Evolutionary conservation across 148 eudicot species (phyloP).

Genomic region (Linanthus parryae): DNA sequence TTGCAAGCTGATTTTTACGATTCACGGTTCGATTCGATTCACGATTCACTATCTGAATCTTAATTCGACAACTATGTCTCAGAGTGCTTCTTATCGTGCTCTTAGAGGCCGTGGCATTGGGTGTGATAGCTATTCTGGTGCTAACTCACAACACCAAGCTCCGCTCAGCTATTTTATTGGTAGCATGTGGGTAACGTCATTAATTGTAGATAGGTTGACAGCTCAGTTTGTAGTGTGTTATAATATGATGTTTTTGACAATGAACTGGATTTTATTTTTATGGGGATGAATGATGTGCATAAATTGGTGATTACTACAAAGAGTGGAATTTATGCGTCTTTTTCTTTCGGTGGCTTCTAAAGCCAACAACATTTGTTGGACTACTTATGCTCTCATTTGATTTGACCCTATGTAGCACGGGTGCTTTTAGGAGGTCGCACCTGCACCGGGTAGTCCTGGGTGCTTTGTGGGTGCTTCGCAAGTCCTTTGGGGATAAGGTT

Average conservation of each 20-base stretch:
- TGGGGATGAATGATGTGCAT: constrained; percentile 26
- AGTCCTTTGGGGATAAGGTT: too few relatives aligned
- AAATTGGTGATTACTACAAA: constrained; percentile 74
- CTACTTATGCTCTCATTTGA: constrained; percentile 56
- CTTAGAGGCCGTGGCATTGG: constrained; percentile 39
- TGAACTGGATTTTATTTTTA: background rate
- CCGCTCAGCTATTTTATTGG: too few relatives aligned
- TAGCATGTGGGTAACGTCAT: too few relatives aligned
- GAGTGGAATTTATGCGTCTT: constrained; percentile 92
- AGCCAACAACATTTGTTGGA: constrained; percentile 76
- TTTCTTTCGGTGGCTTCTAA: constrained; percentile 60
- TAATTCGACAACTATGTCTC: too few relatives aligned
- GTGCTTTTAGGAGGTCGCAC: too few relatives aligned
- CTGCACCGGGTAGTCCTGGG: too few relatives aligned
- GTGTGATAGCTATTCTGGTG: constrained; percentile 36
- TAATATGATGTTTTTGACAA: background rate
- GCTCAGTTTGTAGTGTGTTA: too few relatives aligned
- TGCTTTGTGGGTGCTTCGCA: too few relatives aligned
- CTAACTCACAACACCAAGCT: constrained; percentile 48
- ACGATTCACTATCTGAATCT: too few relatives aligned
- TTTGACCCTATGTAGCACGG: too few relatives aligned
- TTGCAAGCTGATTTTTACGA: constrained; percentile 64
- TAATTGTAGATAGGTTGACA: too few relatives aligned
- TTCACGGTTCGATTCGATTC: constrained; percentile 69
- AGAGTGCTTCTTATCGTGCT: constrained; percentile 33